Evolutionary conservation across 805 yeast genomes (phyloP), one percentile per base, ranked within the genome.

Genomic region (Candida insectalens): DNA sequence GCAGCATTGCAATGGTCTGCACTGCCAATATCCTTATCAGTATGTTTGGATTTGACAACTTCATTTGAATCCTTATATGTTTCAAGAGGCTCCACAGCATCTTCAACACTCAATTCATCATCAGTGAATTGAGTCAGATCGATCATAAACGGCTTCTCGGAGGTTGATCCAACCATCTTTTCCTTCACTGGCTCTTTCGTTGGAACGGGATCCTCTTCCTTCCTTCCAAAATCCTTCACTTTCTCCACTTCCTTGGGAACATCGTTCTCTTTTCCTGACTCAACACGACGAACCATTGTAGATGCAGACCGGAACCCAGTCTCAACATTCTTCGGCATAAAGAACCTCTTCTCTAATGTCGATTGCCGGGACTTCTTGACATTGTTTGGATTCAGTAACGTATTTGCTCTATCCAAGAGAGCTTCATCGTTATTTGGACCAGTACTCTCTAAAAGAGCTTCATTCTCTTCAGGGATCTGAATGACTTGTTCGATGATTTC

Each of bases 241-340:
- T 14, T 32, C 33, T 18, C 14, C 26, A 14, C 32, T 17, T 25
- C 30, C 13, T 34, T 39, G n/a, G n/a, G n/a, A n/a, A n/a, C n/a
- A n/a, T n/a, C n/a, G n/a, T n/a, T 30, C 30, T 29, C 36, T 59
- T 60, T n/a, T n/a, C n/a, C n/a, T n/a, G n/a, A n/a, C n/a, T n/a
- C n/a, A n/a, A n/a, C n/a, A n/a, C n/a, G n/a, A 21, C 54, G 52
- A 0, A 77, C 67, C 47, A 79, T 44, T 4, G 53, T 51, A 2
- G 71, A 63, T 1, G 75, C 84, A 16, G 59, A 57, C 25, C 61
- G 60, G 43, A 82, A 80, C 0, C 85, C 88, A 1, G 77, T 69
- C 27, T 66, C 70, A 4, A 74, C 88, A 45, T 74, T 65, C 42
- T 77, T 82, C 0, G 92, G 92, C 83, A 81, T 75, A 51, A 74